phyloP scores from a whole-genome alignment of 805 yeast species.

The Myxozyma kluyveri region DNA sequence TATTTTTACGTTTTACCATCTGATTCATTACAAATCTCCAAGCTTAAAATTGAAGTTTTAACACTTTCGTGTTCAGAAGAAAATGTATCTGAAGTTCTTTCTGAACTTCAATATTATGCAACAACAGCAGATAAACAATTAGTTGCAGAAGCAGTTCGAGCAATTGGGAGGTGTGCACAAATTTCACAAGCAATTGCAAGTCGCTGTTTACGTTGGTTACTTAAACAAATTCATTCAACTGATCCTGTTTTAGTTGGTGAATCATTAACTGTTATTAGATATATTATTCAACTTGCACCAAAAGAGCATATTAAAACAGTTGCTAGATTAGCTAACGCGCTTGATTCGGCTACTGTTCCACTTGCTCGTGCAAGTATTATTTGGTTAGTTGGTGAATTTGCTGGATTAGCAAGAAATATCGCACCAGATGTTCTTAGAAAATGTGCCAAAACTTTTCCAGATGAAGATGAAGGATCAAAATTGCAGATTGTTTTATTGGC shows the following conservation, averaged over 20 bases:
- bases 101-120: constrained; percentile 64
- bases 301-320: constrained; percentile 54
- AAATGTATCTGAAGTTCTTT: constrained; percentile 52
- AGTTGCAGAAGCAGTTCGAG: constrained; percentile 53
- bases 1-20: constrained; percentile 54
- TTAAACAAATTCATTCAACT: constrained; percentile 46
- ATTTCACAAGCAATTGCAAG: constrained; percentile 49
- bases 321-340: constrained; percentile 40
- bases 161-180: constrained; percentile 61
- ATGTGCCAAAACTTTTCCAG: constrained; percentile 52
- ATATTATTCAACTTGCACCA: constrained; percentile 64
- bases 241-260: constrained; percentile 51
- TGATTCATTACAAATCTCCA: constrained; percentile 48
- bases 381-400: constrained; percentile 89
- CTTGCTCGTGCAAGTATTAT: constrained; percentile 76
- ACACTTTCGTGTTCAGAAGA: constrained; percentile 54
- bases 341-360: constrained; percentile 35
- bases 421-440: constrained; percentile 76
- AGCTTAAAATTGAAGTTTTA: constrained; percentile 59
- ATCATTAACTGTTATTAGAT: constrained; percentile 67
- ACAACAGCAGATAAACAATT: constrained; percentile 33
- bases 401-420: constrained; percentile 45
- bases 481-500: constrained; percentile 69
- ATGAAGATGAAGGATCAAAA: constrained; percentile 58
- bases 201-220: constrained; percentile 63